Evolutionary conservation across 2,329 filamentous ascomycete genomes (phyloP).

Genomic region (Trichoderma sp.): DNA sequence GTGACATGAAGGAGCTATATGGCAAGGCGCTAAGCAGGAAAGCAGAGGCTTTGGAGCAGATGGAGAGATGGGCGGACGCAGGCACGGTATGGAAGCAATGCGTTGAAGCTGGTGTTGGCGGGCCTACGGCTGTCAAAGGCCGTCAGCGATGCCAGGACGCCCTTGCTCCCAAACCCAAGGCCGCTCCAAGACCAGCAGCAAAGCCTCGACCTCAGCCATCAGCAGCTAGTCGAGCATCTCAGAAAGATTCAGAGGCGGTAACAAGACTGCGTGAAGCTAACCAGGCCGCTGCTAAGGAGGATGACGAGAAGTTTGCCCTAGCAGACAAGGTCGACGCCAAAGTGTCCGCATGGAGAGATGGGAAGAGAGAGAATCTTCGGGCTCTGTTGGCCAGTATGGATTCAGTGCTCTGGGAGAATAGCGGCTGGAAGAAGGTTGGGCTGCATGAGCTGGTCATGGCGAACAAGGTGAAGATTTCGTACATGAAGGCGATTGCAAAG

Average conservation of each 20-base stretch:
- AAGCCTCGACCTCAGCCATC: slow-evolving; percentile 53
- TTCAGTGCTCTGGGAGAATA: slow-evolving; percentile 84
- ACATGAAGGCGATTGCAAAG: slow-evolving; percentile 99
- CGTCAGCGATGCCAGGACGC: slow-evolving; percentile 89
- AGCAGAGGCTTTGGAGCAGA: slow-evolving; percentile 91
- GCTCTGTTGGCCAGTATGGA: slow-evolving; percentile 87
- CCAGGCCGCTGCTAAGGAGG: slow-evolving; percentile 78
- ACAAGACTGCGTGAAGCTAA: slow-evolving; percentile 82
- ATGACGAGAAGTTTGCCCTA: slow-evolving; percentile 91
- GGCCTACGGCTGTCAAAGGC: slow-evolving; percentile 79
- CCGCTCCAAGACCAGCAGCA: slow-evolving; percentile 50
- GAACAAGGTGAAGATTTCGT: slow-evolving; percentile 93
- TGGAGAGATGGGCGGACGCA: slow-evolving; percentile 92
- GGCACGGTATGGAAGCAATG: slow-evolving; percentile 78
- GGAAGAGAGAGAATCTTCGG: slow-evolving; percentile 89
- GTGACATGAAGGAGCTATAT: slow-evolving; percentile 91
- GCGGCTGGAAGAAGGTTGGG: slow-evolving; percentile 95
- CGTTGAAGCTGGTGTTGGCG: slow-evolving; percentile 85
- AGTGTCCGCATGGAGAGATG: slow-evolving; percentile 80
- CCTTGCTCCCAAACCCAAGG: slow-evolving; percentile 67
- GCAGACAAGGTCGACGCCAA: slow-evolving; percentile 82
- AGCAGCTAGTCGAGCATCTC: slow-evolving; percentile 46
- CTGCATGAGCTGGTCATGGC: slow-evolving; percentile 91
- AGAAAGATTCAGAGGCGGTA: slow-evolving; percentile 74
- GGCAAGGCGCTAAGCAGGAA: slow-evolving; percentile 93